Base-by-base conservation (phyloP, 345 rosid species). In the Laguncularia racemosa region DNA sequence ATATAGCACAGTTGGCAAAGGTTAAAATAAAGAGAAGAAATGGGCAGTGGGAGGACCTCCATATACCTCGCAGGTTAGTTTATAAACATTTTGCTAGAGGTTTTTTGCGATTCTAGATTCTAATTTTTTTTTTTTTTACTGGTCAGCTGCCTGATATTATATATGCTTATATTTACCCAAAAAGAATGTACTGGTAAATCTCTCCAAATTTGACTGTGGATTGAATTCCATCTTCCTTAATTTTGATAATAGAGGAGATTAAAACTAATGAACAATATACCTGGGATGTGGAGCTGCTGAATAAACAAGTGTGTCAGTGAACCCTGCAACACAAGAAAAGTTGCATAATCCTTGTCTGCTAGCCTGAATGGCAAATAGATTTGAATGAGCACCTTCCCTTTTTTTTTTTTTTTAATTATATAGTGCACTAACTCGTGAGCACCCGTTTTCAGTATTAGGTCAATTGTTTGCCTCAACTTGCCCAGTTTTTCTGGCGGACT, bases 401-500 rank as follows among this genome's bases (percentile, higher is more conserved):
- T 10, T 12, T 33, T 52, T 46, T 50, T 44, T 48, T 51, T 50
- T 58, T 46, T 16, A 16, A 0, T 21, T 15, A 44, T 45, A 49
- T 48, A 11, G 26, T 50, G 13, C 23, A 12, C 55, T 44, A 57
- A 62, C 16, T 14, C 26, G n/a, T 50, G 51, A n/a, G 58, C 50
- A 61, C 63, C 61, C 50, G 14, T 40, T 0, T 72, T 51, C 85
- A 85, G 93, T 68, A 76, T 85, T 55, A 79, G 83, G 66, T 85
- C 89, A 17, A 80, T 85, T 17, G 80, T 85, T 26, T 82, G 89
- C 80, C 86, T 85, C 55, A 85, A 85, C 66, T 70, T 80, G 80
- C 92, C 88, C 45, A 85, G 92, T 62, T 85, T 85, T 63, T 80
- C 93, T 16, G 93, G 93, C 44, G 93, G 93, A 55, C 81, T 85